Conservation (phyloP, 2,329 filamentous ascomycete genomes). For the Zarea fungicola region DNA sequence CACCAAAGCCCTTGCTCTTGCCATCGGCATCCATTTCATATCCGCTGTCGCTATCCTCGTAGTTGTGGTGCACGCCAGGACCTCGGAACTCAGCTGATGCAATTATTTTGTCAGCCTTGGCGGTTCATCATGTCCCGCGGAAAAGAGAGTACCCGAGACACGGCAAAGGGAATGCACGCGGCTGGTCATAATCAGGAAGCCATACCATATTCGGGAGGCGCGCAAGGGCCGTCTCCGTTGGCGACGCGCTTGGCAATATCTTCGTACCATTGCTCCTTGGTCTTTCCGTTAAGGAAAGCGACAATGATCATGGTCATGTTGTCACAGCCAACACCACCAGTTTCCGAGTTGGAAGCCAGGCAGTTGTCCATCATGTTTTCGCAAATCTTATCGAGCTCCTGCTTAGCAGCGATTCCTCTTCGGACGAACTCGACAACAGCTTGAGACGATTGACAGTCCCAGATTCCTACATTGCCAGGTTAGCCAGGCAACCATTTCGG, state of each 20-base stretch:
- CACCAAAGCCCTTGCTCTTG: conserved; percentile 56
- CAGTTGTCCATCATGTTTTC: conserved; percentile 99
- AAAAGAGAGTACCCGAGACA: no score
- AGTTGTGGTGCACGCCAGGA: conserved; percentile 75
- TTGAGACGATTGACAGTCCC: conserved; percentile 99
- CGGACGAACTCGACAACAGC: conserved; percentile 95
- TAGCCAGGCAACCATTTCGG: neutral
- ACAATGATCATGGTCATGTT: conserved; percentile 99
- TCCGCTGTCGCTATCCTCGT: conserved; percentile 72
- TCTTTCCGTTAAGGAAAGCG: conserved; percentile 83
- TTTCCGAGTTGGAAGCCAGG: conserved; percentile 94
- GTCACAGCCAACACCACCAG: conserved; percentile 94
- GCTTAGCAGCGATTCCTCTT: conserved; percentile 92
- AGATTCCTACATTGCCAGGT: conserved; percentile 66
- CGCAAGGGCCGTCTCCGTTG: conserved; percentile 95
- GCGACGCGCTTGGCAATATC: conserved; percentile 90
- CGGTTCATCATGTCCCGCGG: no score
- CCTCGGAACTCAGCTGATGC: conserved; percentile 74
- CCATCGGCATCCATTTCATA: conserved; percentile 71
- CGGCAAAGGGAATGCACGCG: conserved; percentile 37
- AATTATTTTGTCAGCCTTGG: conserved; percentile 20
- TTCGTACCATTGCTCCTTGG: conserved; percentile 98
- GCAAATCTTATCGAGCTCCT: conserved; percentile 90
- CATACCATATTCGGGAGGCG: conserved; percentile 99
- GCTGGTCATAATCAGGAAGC: conserved; percentile 21